Percentiles rank a stretch among this genome's conserved stretches.
phyloP scores from a whole-genome alignment of 768 basidiomycete genomes.

The Rhizopogon sp. region DNA sequence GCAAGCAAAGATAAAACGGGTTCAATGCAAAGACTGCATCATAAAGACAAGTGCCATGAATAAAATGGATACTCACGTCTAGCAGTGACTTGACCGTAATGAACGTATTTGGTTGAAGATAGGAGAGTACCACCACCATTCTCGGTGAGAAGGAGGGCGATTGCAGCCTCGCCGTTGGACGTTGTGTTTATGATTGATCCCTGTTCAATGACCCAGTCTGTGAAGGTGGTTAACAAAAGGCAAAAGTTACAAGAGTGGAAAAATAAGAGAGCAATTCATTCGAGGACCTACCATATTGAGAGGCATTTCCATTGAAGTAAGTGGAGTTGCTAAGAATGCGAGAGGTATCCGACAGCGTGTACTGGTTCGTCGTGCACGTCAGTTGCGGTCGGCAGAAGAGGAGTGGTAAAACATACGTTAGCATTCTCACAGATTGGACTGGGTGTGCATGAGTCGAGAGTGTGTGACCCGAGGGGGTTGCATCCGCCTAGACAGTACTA shows the following conservation, averaged over 20 bases:
- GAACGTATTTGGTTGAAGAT: slow-evolving; percentile 75
- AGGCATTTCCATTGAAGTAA: slow-evolving; percentile 68
- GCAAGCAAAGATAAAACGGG: background rate
- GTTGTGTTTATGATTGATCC: slow-evolving; percentile 65
- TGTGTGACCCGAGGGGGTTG: slow-evolving; percentile 66
- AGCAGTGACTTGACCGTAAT: slow-evolving; percentile 75
- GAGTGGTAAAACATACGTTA: slow-evolving; percentile 35
- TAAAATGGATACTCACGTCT: slow-evolving; percentile 34
- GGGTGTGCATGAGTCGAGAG: slow-evolving; percentile 62
- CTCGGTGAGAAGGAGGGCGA: slow-evolving; percentile 64
- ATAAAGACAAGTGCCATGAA: background rate
- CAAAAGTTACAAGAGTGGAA: background rate
- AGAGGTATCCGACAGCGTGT: slow-evolving; percentile 59
- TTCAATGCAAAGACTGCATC: background rate
- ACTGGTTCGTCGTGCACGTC: slow-evolving; percentile 29
- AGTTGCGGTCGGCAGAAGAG: background rate
- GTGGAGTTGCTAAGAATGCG: slow-evolving; percentile 64
- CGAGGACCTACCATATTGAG: slow-evolving; percentile 49
- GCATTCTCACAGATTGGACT: slow-evolving; percentile 66
- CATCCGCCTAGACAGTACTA: slow-evolving; percentile 88
- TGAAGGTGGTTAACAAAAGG: background rate
- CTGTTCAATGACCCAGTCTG: slow-evolving; percentile 70
- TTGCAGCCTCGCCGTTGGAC: slow-evolving; percentile 50
- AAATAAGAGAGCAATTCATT: background rate
- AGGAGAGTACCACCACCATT: slow-evolving; percentile 72